Base-by-base conservation (phyloP, 2,329 filamentous ascomycete species). In the Simplicillium sp. region DNA sequence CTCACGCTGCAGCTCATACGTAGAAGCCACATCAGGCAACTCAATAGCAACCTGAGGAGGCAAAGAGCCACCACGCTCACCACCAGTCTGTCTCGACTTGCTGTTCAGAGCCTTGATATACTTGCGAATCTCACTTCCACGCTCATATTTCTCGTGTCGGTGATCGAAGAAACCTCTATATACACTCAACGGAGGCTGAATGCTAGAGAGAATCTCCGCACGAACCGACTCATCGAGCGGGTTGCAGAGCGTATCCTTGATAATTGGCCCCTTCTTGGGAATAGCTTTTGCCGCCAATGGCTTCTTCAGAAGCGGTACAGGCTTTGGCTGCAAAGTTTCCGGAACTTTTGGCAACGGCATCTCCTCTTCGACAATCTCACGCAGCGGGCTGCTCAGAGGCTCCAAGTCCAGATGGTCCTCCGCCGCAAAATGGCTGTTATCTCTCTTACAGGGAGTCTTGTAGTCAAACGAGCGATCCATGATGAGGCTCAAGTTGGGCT, bases 211-310 rank as follows among this genome's bases (percentile, higher is more conserved):
- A 36, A 98, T 94, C 43, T 80, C 77, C 13, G 79, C 68, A 7
- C 87, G 81, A 29, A 95, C 70, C 2, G 64, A 63, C n/a, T 82
- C 79, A 50, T 94, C 87, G 32, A 92, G 82, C 0, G 92, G 92
- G 54, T 97, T 97, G 63, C 89, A 95, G 56, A 89, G 86, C 0
- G 64, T 50, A 34, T 97, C 90, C 45, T 80, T 78, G 56, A 97
- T 84, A 36, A 94, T 82, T 0, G 84, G 83, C 0, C 81, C 82
- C 52, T 79, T 82, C 2, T 64, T 64, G 12, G 65, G 64, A 12
- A 67, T 56, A 31, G 68, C 60, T 39, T 66, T 70, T 12, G 56
- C 51, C 8, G 57, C 48, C 13, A 47, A 46, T 3, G 54, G 52
- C 41, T 60, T 61, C n/a, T 54, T 54, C 6, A 57, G 41, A n/a